phyloP scores from a whole-genome alignment of 768 basidiomycete species.

The Podaxis carcinomalis region DNA sequence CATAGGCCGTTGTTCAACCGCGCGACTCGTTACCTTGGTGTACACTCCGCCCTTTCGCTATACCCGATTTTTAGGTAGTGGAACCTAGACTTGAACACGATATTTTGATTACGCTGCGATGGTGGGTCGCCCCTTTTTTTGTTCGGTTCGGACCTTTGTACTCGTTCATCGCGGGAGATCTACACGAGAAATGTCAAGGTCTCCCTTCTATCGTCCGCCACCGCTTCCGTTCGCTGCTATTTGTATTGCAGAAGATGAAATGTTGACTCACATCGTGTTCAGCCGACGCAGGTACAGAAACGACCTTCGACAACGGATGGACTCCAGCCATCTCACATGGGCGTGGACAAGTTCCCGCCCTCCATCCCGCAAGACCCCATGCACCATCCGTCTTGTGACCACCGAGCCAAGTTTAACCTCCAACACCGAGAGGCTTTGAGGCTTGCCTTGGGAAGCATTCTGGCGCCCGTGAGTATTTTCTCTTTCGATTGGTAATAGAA shows the following conservation, averaged over 20 bases:
- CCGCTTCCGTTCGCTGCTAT: not conserved
- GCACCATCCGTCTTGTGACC: conserved; percentile 18
- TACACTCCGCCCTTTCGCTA: not conserved
- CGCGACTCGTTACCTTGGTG: not conserved
- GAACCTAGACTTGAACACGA: not conserved
- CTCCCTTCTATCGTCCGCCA: not conserved
- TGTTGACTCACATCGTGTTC: conserved; percentile 1
- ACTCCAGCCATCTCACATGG: conserved; percentile 15
- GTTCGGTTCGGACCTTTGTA: not conserved
- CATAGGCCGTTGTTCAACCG: not conserved
- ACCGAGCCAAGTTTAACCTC: conserved; percentile 16
- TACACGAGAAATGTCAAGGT: not conserved
- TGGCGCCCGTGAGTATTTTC: conserved; percentile 46
- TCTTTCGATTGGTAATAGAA: conserved; percentile 10
- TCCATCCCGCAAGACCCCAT: conserved; percentile 20
- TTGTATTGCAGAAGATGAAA: not conserved
- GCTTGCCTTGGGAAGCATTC: conserved; percentile 56
- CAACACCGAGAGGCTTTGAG: conserved; percentile 48
- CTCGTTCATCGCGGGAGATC: not conserved
- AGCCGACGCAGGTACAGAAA: conserved; percentile 34
- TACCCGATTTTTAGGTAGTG: not conserved
- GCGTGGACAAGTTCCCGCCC: conserved; percentile 20
- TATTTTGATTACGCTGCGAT: not conserved
- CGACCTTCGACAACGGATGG: conserved; percentile 25
- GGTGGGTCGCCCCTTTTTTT: conserved; percentile 14